A percentile compares a stretch with the other conserved stretches of the same genome.
Evolutionary conservation across 164 flowering plant species (phyloP).

Genomic region (Sedum album): DNA sequence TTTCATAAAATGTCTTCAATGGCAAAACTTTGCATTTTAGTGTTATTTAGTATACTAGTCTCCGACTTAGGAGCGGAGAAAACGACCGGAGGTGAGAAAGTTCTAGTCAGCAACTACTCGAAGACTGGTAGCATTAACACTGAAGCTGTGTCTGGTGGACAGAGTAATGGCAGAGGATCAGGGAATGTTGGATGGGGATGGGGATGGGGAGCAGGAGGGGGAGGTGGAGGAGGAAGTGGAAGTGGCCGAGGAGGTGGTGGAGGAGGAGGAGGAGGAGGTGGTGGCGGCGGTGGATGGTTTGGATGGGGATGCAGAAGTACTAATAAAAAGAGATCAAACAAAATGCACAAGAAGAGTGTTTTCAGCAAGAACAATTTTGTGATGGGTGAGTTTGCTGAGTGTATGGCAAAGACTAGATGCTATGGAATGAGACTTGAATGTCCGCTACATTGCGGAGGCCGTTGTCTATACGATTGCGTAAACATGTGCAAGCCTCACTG

Average conservation of each 20-base stretch:
- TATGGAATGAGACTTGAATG: constrained; percentile 59
- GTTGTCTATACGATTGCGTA: constrained; percentile 55
- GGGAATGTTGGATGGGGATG: constrained; percentile 12
- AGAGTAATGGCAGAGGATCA: background rate
- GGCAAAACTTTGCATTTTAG: background rate
- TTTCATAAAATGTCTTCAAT: background rate
- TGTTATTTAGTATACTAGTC: background rate
- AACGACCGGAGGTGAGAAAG: too few species aligned
- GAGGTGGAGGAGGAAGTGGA: constrained; percentile 20
- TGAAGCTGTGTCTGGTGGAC: background rate
- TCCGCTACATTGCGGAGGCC: constrained; percentile 67
- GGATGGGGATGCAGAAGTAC: constrained; percentile 36
- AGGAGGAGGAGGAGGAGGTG: constrained; percentile 24
- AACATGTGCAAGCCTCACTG: constrained; percentile 66
- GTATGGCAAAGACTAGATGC: constrained; percentile 47
- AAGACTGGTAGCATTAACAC: background rate
- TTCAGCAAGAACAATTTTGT: constrained; percentile 18
- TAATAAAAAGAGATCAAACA: constrained; percentile 10
- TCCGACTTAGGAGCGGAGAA: background rate
- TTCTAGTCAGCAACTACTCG: background rate
- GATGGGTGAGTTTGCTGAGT: constrained; percentile 54
- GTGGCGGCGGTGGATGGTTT: constrained; percentile 33
- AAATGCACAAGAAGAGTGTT: constrained; percentile 12
- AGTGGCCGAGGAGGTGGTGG: constrained; percentile 27
- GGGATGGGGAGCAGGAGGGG: constrained; percentile 13